These are phyloP conservation scores for Colletotrichum sp. DNA, from an alignment of 2,329 filamentous ascomycete genomes.

Conservation along the genomic window DNA sequence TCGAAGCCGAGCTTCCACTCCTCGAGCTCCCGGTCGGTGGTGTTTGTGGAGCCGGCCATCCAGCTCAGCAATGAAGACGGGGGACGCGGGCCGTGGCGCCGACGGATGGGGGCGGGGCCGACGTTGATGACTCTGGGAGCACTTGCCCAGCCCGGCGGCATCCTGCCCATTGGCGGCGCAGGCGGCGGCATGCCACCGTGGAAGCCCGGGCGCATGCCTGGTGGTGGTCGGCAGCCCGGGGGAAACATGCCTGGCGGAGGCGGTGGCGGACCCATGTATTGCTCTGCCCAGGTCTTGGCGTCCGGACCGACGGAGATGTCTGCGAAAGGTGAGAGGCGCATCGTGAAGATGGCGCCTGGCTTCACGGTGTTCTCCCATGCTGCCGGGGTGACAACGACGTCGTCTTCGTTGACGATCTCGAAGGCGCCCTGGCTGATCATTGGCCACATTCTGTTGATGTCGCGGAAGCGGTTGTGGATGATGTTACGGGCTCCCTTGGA, in stretches of 20 bases:
- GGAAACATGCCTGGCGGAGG: neutral
- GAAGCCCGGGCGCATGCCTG: no score
- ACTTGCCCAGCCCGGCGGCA: no score
- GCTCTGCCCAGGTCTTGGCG: neutral
- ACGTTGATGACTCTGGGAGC: neutral
- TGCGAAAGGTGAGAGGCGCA: slow-evolving; percentile 12
- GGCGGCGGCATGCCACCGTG: no score
- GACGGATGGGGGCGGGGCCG: neutral
- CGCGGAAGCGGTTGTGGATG: slow-evolving; percentile 4
- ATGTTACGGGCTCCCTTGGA: neutral
- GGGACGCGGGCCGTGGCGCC: neutral
- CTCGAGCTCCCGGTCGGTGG: neutral
- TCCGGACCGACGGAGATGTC: neutral
- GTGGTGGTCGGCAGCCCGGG: neutral
- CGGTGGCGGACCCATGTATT: neutral
- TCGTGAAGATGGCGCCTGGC: neutral
- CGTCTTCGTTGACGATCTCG: neutral
- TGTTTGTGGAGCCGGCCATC: neutral
- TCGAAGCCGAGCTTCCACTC: neutral
- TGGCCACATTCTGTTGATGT: neutral
- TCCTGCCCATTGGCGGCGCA: no score
- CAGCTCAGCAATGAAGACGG: neutral
- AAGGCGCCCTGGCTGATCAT: slow-evolving; percentile 4
- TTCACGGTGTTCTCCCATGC: slow-evolving; percentile 10
- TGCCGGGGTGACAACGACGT: neutral